A percentile compares a stretch with the other conserved stretches of the same genome.
Evolutionary conservation across 1,284 basidiomycete genomes (phyloP).

Genomic region (Coriolopsis trogii): DNA sequence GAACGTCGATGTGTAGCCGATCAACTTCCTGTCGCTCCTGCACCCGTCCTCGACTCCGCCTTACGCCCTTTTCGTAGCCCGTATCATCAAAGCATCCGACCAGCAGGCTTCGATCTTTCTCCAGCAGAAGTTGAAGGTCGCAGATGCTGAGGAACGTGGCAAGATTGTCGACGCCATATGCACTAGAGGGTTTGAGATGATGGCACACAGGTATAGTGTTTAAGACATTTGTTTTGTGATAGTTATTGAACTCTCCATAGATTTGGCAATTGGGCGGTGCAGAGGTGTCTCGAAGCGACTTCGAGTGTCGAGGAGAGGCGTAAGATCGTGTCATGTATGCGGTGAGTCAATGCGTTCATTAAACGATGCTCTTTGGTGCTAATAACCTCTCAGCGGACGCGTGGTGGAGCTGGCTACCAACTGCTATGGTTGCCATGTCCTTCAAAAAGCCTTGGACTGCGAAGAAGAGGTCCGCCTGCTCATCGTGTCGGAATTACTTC

Average conservation of each 20-base stretch:
- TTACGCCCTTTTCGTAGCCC: conserved; percentile 75
- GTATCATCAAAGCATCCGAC: conserved; percentile 84
- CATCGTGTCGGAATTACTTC: conserved; percentile 79
- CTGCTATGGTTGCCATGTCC: conserved; percentile 84
- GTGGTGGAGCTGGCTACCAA: conserved; percentile 84
- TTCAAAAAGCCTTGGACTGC: conserved; percentile 87
- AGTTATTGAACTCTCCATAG: conserved; percentile 37
- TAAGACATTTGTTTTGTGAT: too few relatives aligned
- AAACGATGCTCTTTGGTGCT: too few relatives aligned
- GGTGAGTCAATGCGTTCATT: too few relatives aligned
- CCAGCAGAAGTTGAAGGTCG: conserved; percentile 85
- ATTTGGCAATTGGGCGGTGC: conserved; percentile 87
- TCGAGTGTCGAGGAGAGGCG: conserved; percentile 69
- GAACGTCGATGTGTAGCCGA: conserved; percentile 51
- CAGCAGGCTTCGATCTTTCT: conserved; percentile 88
- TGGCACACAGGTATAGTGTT: conserved; percentile 70
- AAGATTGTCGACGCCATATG: conserved; percentile 86
- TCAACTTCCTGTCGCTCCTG: conserved; percentile 81
- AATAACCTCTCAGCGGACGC: conserved; percentile 53
- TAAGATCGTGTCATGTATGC: conserved; percentile 81
- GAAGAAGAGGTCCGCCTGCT: conserved; percentile 80
- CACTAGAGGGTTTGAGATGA: conserved; percentile 81
- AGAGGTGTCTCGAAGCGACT: conserved; percentile 79
- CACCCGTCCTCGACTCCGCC: conserved; percentile 82
- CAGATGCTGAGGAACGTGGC: conserved; percentile 71